Percentiles rank a stretch among this genome's conserved stretches.
Conservation (phyloP, 805 yeast species). For the Zygosaccharomyces siamensis region DNA sequence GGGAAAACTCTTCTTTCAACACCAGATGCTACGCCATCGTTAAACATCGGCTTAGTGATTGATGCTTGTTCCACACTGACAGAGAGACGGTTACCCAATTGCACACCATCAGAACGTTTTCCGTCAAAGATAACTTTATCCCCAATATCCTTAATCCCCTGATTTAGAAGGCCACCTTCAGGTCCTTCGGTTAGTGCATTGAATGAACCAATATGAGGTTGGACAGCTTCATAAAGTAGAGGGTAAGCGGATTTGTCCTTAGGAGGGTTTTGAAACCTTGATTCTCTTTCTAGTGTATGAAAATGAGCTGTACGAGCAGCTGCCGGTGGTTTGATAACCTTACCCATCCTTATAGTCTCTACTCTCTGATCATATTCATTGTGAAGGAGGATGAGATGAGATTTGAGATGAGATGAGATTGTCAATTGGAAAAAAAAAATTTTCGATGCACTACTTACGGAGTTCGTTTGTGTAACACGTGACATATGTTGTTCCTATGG, state of each 20-base stretch:
- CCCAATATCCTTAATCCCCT: conserved; percentile 87
- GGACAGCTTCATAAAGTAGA: conserved; percentile 78
- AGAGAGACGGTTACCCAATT: conserved; percentile 78
- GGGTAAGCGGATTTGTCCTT: conserved; percentile 80
- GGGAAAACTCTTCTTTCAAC: conserved; percentile 77
- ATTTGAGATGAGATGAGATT: background rate
- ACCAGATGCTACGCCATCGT: conserved; percentile 57
- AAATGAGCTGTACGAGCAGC: conserved; percentile 41
- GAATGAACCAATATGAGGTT: conserved; percentile 94
- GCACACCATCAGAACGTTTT: conserved; percentile 35
- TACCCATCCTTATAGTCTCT: conserved; percentile 25
- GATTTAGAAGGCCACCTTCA: conserved; percentile 76
- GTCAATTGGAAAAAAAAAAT: conserved; percentile 9
- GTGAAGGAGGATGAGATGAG: background rate
- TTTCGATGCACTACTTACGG: conserved; percentile 8
- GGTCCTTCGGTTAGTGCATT: conserved; percentile 90
- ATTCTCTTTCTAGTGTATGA: conserved; percentile 80
- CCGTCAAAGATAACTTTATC: conserved; percentile 80
- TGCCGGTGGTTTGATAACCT: conserved; percentile 28
- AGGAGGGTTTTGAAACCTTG: conserved; percentile 83
- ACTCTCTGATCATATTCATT: background rate
- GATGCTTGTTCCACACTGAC: conserved; percentile 88
- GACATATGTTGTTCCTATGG: too few species aligned
- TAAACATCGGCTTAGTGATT: conserved; percentile 67
- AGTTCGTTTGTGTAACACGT: background rate